These are phyloP conservation scores for Phalaenopsis hybrid DNA, from an alignment of 116 monocot species.

Conservation along the genomic window DNA sequence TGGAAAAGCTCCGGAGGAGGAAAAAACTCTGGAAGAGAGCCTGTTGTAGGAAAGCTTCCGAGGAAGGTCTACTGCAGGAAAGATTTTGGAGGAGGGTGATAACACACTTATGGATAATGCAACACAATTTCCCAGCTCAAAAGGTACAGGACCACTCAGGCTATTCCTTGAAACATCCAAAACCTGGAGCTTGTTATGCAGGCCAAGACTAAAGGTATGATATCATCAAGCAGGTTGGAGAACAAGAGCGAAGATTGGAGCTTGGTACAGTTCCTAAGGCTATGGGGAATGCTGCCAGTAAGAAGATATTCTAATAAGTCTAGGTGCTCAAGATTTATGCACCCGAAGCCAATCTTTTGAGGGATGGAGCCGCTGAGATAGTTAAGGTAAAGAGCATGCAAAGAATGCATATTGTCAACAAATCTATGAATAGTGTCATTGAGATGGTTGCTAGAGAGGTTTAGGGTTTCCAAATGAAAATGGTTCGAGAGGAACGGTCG, in stretches of 20 bases:
- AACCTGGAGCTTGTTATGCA: conserved; percentile 42
- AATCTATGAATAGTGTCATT: conserved; percentile 36
- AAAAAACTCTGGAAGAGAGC: too few relatives aligned
- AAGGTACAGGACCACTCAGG: conserved; percentile 62
- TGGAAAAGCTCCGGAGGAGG: too few relatives aligned
- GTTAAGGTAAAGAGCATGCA: conserved; percentile 39
- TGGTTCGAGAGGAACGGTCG: conserved; percentile 29
- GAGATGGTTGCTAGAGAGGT: conserved; percentile 51
- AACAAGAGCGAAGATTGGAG: conserved; percentile 43
- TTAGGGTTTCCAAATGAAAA: conserved; percentile 35
- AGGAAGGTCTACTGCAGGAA: too few relatives aligned
- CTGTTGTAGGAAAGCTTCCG: too few relatives aligned
- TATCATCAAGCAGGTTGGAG: conserved; percentile 56
- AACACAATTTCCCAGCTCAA: conserved; percentile 59
- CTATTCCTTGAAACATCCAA: conserved; percentile 80
- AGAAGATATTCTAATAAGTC: conserved; percentile 60
- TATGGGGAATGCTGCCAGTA: conserved; percentile 37
- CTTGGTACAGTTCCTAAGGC: conserved; percentile 56
- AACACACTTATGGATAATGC: conserved; percentile 62
- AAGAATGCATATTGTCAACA: conserved; percentile 24
- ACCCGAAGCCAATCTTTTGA: conserved; percentile 25
- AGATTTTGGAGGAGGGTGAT: conserved; percentile 15
- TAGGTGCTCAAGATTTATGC: conserved; percentile 31
- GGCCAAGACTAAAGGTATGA: conserved; percentile 56
- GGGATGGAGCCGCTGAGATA: conserved; percentile 30